A percentile compares a stretch with the other conserved stretches of the same genome.
Conservation (phyloP, 441 rosid genomes). For the Populus hybrid region DNA sequence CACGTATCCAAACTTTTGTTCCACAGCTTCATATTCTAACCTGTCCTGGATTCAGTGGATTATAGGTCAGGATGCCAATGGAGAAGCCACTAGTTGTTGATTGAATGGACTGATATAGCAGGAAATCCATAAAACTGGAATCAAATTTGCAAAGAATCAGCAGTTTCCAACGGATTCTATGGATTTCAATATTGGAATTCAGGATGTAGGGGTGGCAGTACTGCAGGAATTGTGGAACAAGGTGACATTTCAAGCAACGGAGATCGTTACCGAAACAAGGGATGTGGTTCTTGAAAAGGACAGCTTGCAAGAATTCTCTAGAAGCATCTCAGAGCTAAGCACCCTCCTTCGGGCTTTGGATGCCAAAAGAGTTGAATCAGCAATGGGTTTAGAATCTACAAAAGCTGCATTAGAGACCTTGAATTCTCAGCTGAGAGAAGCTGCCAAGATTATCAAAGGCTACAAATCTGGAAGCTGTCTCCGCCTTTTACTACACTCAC, state of each 20-base stretch:
- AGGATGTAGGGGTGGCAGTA: constrained; percentile 30
- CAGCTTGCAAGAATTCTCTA: constrained; percentile 35
- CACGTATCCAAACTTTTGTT: background rate
- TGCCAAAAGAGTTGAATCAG: constrained; percentile 30
- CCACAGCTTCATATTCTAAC: background rate
- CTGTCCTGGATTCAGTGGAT: background rate
- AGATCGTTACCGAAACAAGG: constrained; percentile 36
- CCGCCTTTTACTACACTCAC: constrained; percentile 33
- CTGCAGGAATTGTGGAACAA: constrained; percentile 43
- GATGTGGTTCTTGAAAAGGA: constrained; percentile 36
- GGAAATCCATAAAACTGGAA: background rate
- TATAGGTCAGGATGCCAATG: background rate
- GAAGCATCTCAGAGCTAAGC: constrained; percentile 29
- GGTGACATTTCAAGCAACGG: constrained; percentile 30
- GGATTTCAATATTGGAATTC: constrained; percentile 25
- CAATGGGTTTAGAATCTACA: constrained; percentile 31
- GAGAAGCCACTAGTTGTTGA: background rate
- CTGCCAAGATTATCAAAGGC: constrained; percentile 29
- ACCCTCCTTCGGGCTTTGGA: constrained; percentile 31
- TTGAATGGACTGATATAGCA: background rate
- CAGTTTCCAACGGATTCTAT: constrained; percentile 4
- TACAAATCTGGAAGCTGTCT: constrained; percentile 39
- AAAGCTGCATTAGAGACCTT: constrained; percentile 30
- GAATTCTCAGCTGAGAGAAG: constrained; percentile 29
- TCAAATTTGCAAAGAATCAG: background rate